Base-by-base conservation (phyloP, 352 stramenopile species). In the Elongisporangium prolatum region DNA sequence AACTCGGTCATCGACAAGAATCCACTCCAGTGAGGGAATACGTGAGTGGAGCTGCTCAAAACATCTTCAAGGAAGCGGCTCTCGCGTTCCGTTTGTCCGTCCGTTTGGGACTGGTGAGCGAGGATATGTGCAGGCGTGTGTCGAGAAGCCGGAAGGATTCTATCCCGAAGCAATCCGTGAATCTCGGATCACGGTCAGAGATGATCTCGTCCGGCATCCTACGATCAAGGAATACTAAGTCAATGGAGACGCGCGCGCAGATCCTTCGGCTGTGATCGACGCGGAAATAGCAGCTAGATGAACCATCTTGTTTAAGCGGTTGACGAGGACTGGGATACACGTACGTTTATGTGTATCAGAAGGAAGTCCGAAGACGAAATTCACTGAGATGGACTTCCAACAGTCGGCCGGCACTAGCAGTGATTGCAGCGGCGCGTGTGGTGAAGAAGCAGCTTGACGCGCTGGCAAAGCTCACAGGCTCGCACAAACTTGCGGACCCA, bases 241-340 rank as follows among this genome's bases (percentile, higher is more conserved):
- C 28, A 9, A 40, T 40, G 28, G 14, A 40, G 5, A 40, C 28
- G 14, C 28, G 9, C n/a, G n/a, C 1, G 28, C 28, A 40, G 28
- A 40, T 40, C 14, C 5, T 13, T 40, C 28, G 2, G 28, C 28
- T 2, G 28, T 40, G 49, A 74, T 61, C 0, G 52, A 50, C 0
- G n/a, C 4, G 0, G 20, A 0, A 0, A 68, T 61, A 0, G 61
- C 17, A 21, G 54, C 50, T 22, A 73, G 57, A 22, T 75, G 59
- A 0, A 65, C 11, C 60, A 67, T 73, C 59, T 72, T 76, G 28
- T 57, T 75, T 37, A 75, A 61, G 5, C 58, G 57, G 6, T 75
- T 61, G 4, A 81, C 61, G 11, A 72, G 59, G 5, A 72, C 65
- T 0, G 71, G 9, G 17, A 76, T 59, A 0, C 63, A 55, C 0